These are phyloP conservation scores for Mayamaea pseudoterrestris DNA, from an alignment of 108 stramenopile species.

Conservation along the genomic window DNA sequence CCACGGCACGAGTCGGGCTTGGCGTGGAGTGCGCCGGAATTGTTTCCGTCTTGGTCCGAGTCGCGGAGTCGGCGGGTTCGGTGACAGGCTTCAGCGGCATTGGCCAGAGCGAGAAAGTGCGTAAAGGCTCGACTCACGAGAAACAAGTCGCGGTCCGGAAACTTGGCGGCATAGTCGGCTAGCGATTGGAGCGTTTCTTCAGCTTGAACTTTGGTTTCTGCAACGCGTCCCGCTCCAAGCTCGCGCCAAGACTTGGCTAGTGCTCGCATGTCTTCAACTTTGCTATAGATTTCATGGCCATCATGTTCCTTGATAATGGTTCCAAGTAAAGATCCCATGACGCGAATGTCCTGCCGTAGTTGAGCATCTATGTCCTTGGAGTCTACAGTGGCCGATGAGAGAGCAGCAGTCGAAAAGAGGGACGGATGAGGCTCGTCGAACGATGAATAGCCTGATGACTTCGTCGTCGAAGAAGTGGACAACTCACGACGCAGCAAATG, in stretches of 20 bases:
- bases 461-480: too few species aligned
- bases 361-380: constrained; percentile 22
- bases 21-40: constrained; percentile 9
- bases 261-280: constrained; percentile 52
- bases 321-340: constrained; percentile 70
- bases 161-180: constrained; percentile 22
- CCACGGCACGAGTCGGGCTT: constrained; percentile 41
- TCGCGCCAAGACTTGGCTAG: constrained; percentile 48
- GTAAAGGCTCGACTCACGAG: constrained; percentile 60
- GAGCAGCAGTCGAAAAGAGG: background rate
- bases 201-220: constrained; percentile 8
- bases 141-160: constrained; percentile 50
- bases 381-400: background rate
- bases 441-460: too few species aligned
- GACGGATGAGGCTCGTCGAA: constrained; percentile 7
- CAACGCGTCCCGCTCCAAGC: constrained; percentile 29
- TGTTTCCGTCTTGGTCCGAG: background rate
- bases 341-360: constrained; percentile 59
- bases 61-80: constrained; percentile 35
- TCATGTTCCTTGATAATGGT: constrained; percentile 47
- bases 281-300: constrained; percentile 44
- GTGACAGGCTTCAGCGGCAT: constrained; percentile 75
- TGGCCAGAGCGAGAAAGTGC: constrained; percentile 75
- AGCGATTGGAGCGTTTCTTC: constrained; percentile 33
- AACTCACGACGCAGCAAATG: too few species aligned